phyloP scores from a whole-genome alignment of 2,329 filamentous ascomycete species.

The Ploettnerulaceae sp. region DNA sequence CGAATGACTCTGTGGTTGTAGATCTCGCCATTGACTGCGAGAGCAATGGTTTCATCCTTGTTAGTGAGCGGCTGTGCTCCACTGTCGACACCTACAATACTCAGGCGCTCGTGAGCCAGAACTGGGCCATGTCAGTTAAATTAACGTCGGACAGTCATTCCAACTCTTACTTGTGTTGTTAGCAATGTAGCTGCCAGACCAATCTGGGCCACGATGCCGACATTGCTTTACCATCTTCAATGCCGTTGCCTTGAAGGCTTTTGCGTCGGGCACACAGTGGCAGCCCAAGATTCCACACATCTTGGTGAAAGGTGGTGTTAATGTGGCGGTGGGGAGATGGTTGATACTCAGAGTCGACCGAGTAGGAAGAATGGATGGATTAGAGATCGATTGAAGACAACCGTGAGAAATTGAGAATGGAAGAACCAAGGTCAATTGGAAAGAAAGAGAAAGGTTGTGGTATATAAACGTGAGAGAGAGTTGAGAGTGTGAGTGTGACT shows the following conservation, averaged over 20 bases:
- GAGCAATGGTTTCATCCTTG: constrained; percentile 78
- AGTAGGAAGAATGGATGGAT: neutral
- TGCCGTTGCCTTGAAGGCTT: constrained; percentile 93
- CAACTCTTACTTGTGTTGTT: constrained; percentile 78
- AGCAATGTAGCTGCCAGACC: constrained; percentile 87
- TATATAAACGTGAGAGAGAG: neutral
- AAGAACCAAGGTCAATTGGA: no score
- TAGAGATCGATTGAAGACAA: neutral
- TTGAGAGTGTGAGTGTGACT: constrained; percentile 1
- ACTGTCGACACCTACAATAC: constrained; percentile 91
- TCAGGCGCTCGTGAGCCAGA: constrained; percentile 93
- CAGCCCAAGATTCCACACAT: constrained; percentile 63
- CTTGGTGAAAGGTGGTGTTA: constrained; percentile 9
- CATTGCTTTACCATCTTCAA: constrained; percentile 95
- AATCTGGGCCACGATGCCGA: constrained; percentile 95
- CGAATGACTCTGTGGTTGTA: constrained; percentile 98
- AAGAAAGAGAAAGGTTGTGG: neutral
- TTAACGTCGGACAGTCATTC: neutral
- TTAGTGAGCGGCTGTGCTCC: constrained; percentile 95
- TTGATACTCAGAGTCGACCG: neutral
- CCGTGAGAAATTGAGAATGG: no score
- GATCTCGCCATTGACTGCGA: constrained; percentile 98
- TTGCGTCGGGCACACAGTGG: constrained; percentile 88
- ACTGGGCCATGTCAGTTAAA: constrained; percentile 47
- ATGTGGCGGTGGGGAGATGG: neutral